Evolutionary conservation across 805 yeast genomes (phyloP), one percentile per base, ranked within the genome.

Genomic region (Yarrowia porcina): DNA sequence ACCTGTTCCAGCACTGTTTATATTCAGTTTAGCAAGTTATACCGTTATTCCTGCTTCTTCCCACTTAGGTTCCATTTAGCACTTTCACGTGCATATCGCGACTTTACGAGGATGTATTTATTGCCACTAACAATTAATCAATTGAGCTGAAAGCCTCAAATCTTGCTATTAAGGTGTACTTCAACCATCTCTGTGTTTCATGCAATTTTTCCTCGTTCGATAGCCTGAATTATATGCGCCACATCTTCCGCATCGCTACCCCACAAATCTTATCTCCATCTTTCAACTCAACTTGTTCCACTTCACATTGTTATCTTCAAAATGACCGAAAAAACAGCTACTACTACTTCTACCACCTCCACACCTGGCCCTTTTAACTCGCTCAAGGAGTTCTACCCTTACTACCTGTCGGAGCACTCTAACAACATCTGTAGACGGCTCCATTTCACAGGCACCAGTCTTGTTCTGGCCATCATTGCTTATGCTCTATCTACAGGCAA

Each of bases 381-480:
- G 9, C 38, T 35, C 44, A 35, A 23, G 9, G 59, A 52, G 3
- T 52, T 52, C 35, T 52, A 52, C 33, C 59, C 59, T 13, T 52
- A 52, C 59, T 52, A 52, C 18, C 59, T 52, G 25, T 30, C 44
- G 3, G 59, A 52, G 13, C 59, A 52, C 44, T 35, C 44, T 13
- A 52, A 52, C 59, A 52, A 33, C 20, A 52, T 36, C 33, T 52
- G 59, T 17, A 11, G 59, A 52, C 32, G 59, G 9, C 33, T 52
- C n/a, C 59, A 52, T n/a, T 52, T 52, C 17, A 25, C 44, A 11
- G 59, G 59, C 3, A 52, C 59, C 11, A 21, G 32, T 17, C 25
- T 52, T 13, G 59, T 52, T 12, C 18, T 52, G 1, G 42, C 44
- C 3, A 52, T 52, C 4, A 0, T 52, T 9, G 8, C 12, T 17